phyloP scores from a whole-genome alignment of 192 early-diverging fungal species.

The Diversispora eburnea region DNA sequence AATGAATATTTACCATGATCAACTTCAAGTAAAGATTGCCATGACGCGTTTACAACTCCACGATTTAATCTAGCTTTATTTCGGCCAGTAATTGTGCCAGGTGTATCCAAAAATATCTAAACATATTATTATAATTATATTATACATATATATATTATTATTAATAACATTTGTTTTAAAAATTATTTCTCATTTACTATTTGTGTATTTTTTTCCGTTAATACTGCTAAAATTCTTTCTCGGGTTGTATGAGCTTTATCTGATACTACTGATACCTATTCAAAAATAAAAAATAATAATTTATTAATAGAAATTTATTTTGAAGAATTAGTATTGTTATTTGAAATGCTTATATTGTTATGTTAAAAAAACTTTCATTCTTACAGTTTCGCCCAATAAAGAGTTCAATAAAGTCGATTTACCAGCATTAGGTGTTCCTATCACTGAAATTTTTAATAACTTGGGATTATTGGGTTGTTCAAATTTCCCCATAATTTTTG shows the following conservation, averaged over 20 bases:
- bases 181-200: conserved; percentile 37
- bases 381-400: conserved; percentile 48
- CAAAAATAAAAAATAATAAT: conserved; percentile 1
- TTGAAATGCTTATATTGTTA: not conserved
- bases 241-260: conserved; percentile 69
- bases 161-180: not conserved
- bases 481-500: not conserved
- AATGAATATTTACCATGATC: conserved; percentile 41
- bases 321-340: not conserved
- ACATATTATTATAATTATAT: not conserved
- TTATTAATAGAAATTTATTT: not conserved
- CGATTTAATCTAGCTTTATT: conserved; percentile 47
- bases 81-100: conserved; percentile 48
- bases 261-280: conserved; percentile 63
- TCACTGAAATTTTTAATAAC: conserved; percentile 55
- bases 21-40: conserved; percentile 53
- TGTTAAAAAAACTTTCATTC: not conserved
- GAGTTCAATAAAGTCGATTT: conserved; percentile 78
- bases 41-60: conserved; percentile 53
- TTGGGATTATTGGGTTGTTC: conserved; percentile 60
- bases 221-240: conserved; percentile 55
- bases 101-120: conserved; percentile 59
- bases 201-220: conserved; percentile 58
- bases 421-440: conserved; percentile 71
- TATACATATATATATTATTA: not conserved